Evolutionary conservation across 116 monocot genomes (phyloP).

Genomic region (Cymodocea nodosa): DNA sequence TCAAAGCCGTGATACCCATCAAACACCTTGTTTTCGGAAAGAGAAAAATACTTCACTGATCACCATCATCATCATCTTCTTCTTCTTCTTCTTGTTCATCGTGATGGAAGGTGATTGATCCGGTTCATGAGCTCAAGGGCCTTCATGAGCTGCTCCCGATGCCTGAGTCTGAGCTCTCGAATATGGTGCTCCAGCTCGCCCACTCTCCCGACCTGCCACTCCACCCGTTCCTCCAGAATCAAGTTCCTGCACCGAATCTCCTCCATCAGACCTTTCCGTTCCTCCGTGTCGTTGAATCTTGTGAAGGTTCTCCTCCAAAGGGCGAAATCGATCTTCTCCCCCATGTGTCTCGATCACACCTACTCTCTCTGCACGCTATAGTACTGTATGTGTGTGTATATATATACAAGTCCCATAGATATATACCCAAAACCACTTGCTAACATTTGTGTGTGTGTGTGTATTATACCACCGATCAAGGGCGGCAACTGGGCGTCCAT

Average conservation of each 20-base stretch:
- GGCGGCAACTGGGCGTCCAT: too few species aligned
- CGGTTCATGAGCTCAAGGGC: background rate
- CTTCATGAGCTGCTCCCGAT: background rate
- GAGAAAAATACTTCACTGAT: too few species aligned
- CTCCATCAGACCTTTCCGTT: background rate
- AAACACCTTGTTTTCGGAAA: too few species aligned
- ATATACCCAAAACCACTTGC: background rate
- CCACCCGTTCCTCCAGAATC: background rate
- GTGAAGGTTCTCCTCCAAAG: slow-evolving; percentile 1
- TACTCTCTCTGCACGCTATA: too few species aligned
- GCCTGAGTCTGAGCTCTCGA: background rate
- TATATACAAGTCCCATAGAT: too few species aligned
- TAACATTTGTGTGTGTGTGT: background rate
- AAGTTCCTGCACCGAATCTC: background rate
- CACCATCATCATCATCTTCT: too few species aligned
- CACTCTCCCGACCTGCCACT: background rate
- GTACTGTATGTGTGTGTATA: too few species aligned
- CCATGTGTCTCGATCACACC: background rate
- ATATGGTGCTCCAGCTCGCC: background rate
- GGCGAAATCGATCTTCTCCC: slow-evolving; percentile 3
- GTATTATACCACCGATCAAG: background rate
- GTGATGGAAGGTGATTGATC: too few species aligned
- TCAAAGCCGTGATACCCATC: too few species aligned
- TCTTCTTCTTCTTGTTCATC: too few species aligned
- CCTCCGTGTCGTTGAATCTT: background rate